Conservation (phyloP, 225 moss, liverwort and hornwort species). For the Polytrichum commune region DNA sequence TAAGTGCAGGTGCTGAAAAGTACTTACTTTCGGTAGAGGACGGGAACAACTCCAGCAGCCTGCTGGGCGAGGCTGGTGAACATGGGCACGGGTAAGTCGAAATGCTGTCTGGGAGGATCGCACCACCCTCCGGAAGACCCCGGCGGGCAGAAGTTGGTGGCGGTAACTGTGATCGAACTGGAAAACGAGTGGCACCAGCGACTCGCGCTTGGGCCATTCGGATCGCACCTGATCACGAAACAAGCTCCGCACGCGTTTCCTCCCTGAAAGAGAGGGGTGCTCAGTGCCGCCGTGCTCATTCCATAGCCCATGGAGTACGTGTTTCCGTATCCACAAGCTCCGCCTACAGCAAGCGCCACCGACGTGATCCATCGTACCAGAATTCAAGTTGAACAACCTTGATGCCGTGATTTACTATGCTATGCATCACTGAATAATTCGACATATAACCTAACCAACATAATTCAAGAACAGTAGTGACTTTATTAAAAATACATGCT, state of each 20-base stretch:
- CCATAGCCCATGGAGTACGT: slow-evolving; percentile 37
- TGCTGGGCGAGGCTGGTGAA: slow-evolving; percentile 21
- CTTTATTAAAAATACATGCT: too few relatives aligned
- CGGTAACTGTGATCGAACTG: slow-evolving; percentile 28
- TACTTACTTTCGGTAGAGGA: slow-evolving; percentile 25
- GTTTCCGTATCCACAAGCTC: slow-evolving; percentile 34
- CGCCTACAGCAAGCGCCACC: slow-evolving; percentile 4
- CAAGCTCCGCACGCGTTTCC: slow-evolving; percentile 39
- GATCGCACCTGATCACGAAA: slow-evolving; percentile 26
- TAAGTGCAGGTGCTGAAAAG: not conserved
- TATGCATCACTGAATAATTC: not conserved
- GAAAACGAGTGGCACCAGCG: slow-evolving; percentile 30
- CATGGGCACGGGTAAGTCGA: slow-evolving; percentile 36
- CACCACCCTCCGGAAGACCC: slow-evolving; percentile 36
- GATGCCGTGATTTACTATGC: too few relatives aligned
- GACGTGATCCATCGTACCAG: not conserved
- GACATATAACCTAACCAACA: not conserved
- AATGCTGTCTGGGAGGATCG: slow-evolving; percentile 29
- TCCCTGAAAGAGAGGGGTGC: slow-evolving; percentile 18
- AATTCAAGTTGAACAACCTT: not conserved
- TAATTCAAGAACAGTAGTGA: too few relatives aligned
- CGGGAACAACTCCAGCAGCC: slow-evolving; percentile 36
- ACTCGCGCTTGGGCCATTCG: not conserved
- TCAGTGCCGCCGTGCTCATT: slow-evolving; percentile 32
- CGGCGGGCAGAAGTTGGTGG: slow-evolving; percentile 43